Conservation (phyloP, 805 yeast genomes). For the Suhomyces kilbournensis region DNA sequence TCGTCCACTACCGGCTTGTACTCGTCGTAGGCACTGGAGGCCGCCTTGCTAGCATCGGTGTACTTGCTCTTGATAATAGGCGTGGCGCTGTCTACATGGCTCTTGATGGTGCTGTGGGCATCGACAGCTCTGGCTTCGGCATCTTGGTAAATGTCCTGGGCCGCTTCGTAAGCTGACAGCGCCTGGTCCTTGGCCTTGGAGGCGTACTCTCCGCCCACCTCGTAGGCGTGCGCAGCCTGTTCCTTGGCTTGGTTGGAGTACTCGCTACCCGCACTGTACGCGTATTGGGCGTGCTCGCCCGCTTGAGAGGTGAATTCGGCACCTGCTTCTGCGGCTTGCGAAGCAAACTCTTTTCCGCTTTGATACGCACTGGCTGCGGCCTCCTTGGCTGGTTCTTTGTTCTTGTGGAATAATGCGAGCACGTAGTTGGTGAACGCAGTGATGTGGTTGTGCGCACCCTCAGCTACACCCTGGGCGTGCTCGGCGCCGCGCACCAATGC, state of each 20-base stretch:
- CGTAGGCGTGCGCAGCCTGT: conserved; percentile 1
- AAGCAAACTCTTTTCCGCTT: conserved; percentile 1
- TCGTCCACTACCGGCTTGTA: conserved; percentile 12
- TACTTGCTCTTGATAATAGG: background rate
- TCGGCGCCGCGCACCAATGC: conserved; percentile 8
- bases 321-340: conserved; percentile 1
- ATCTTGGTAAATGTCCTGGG: background rate
- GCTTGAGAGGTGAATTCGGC: background rate
- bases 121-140: background rate
- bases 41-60: conserved; percentile 8
- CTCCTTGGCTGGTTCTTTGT: background rate
- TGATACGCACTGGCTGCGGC: background rate
- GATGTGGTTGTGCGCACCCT: background rate
- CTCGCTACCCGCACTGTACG: conserved; percentile 7
- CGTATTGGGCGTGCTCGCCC: conserved; percentile 5
- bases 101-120: background rate
- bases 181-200: conserved; percentile 5
- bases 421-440: background rate
- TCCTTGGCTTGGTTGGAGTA: conserved; percentile 1
- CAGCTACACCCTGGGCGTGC: conserved; percentile 3
- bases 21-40: conserved; percentile 6
- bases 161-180: conserved; percentile 2
- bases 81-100: conserved; percentile 1
- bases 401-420: background rate
- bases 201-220: background rate